These are phyloP conservation scores for Evansstolkia leycettana DNA, from an alignment of 495 filamentous ascomycete species.

Conservation along the genomic window DNA sequence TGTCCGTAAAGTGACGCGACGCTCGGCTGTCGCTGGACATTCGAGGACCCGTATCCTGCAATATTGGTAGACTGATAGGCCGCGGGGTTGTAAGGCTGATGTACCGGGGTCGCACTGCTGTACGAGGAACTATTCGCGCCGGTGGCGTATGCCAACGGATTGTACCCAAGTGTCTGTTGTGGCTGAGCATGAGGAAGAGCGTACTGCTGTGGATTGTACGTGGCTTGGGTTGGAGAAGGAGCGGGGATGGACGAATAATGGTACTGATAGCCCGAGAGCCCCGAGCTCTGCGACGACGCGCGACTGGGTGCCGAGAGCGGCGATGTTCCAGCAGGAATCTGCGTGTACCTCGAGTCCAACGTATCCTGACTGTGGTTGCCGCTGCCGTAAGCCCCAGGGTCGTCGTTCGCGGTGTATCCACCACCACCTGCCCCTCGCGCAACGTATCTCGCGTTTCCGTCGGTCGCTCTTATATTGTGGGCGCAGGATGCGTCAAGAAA, in stretches of 20 bases:
- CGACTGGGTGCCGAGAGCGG: constrained; percentile 34
- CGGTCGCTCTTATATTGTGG: constrained; percentile 19
- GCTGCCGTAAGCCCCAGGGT: constrained; percentile 8
- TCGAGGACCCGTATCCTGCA: constrained; percentile 14
- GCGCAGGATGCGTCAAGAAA: constrained; percentile 29
- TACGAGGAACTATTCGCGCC: constrained; percentile 2
- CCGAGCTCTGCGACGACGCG: constrained; percentile 29
- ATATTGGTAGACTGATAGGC: constrained; percentile 39
- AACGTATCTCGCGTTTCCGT: constrained; percentile 15
- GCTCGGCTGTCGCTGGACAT: constrained; percentile 20
- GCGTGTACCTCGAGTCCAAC: no score
- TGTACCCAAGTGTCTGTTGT: constrained; percentile 28
- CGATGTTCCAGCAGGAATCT: constrained; percentile 4
- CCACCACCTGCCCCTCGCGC: constrained; percentile 6
- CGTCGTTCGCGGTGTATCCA: constrained; percentile 17
- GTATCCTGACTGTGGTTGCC: not conserved
- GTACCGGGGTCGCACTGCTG: constrained; percentile 3
- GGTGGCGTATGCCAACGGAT: constrained; percentile 27
- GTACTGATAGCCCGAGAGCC: constrained; percentile 48
- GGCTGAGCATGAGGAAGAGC: constrained; percentile 47
- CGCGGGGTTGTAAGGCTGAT: constrained; percentile 64
- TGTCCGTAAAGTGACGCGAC: constrained; percentile 8
- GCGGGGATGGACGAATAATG: constrained; percentile 31
- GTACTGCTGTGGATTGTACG: constrained; percentile 82
- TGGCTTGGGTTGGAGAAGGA: constrained; percentile 37